Base-by-base conservation (phyloP, 2,329 filamentous ascomycete species). In the Colletotrichum simmondsii region DNA sequence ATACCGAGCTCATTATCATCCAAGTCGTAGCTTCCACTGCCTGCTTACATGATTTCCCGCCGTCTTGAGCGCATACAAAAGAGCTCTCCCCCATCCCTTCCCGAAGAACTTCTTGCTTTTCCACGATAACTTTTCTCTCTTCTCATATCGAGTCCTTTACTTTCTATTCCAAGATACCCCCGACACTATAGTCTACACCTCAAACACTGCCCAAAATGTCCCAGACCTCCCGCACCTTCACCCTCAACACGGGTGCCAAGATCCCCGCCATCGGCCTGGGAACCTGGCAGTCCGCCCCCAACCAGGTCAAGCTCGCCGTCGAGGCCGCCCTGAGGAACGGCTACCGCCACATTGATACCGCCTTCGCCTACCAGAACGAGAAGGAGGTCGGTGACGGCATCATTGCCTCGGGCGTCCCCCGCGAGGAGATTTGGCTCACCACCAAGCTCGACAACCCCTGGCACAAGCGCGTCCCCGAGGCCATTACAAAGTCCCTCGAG, bases 391-490 rank as follows among this genome's bases (percentile, higher is more conserved):
- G 92, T 73, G 83, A 87, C 67, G 92, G 91, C 66, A 92, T 94
- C 80, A 87, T 86, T 75, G 88, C 88, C 61, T 89, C 89, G 3
- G 91, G 90, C 35, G 88, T 94, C 2, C 88, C 91, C n/a, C 88
- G 92, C 28, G 85, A 87, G 68, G 84, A 93, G 77, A 90, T 93
- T 80, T 94, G 90, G 88, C 82, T 94, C 71, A 96, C 94, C 65
- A 95, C 93, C 77, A 97, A 97, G 88, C 90, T 96, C 66, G 90
- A 94, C 87, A 95, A 95, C 87, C 88, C 92, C 63, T 93, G 92
- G 89, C 93, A 95, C 84, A 91, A 93, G 84, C 87, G 89, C 74
- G 92, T 92, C 32, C 83, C 86, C 52, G 89, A 92, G 79, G 92
- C 88, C 28, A 85, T 94, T 68, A 86, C 89, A 71, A 83, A 84